Evolutionary conservation across 495 filamentous ascomycete genomes (phyloP).

Genomic region (Cetradonia linearis): DNA sequence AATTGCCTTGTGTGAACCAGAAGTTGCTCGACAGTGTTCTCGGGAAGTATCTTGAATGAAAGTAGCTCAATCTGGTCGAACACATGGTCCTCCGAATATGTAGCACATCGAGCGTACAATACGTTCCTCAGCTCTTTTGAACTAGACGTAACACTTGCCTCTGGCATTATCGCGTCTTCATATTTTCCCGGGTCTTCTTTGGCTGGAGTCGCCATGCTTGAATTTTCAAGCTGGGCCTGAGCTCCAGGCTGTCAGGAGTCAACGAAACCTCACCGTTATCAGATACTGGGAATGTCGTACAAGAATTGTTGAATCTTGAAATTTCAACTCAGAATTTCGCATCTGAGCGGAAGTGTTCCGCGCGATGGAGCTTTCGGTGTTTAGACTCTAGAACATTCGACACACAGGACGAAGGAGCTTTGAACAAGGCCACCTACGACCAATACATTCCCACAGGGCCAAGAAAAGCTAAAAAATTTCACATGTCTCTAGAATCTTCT

Average conservation of each 20-base stretch:
- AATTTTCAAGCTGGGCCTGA: neutral
- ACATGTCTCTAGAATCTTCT: too few species aligned
- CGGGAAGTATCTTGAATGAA: slow-evolving; percentile 49
- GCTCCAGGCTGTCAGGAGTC: too few species aligned
- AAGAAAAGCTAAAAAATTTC: too few species aligned
- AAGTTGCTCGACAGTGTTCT: slow-evolving; percentile 47
- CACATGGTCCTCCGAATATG: slow-evolving; percentile 38
- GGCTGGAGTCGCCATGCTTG: neutral
- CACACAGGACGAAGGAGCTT: neutral
- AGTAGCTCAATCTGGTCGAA: slow-evolving; percentile 61
- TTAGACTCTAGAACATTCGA: slow-evolving; percentile 11
- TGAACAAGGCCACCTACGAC: neutral
- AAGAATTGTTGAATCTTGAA: neutral
- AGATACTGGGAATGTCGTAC: neutral
- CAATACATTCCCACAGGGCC: too few species aligned
- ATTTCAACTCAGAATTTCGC: neutral
- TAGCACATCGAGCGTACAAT: slow-evolving; percentile 23
- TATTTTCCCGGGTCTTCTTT: slow-evolving; percentile 4
- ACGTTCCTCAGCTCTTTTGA: slow-evolving; percentile 23
- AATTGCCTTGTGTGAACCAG: slow-evolving; percentile 51
- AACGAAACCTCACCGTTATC: neutral
- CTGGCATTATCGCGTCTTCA: slow-evolving; percentile 11
- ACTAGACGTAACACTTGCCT: slow-evolving; percentile 17
- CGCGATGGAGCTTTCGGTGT: neutral
- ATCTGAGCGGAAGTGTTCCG: neutral